Evolutionary conservation across 495 filamentous ascomycete species (phyloP).

Genomic region (Penicillium soppii): DNA sequence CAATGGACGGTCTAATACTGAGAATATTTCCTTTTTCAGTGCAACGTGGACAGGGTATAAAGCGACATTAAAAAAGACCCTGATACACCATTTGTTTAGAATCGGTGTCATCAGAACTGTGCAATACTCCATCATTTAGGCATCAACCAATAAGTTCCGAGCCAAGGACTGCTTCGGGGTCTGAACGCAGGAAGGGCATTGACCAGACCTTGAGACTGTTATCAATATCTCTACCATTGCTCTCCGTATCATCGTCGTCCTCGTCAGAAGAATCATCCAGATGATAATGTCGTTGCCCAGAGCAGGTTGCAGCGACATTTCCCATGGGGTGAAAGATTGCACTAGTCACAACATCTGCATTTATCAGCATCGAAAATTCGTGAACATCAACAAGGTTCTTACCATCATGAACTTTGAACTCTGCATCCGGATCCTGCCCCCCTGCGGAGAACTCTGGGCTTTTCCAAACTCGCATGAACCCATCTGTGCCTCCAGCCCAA

Average conservation of each 20-base stretch:
- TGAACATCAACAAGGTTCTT: conserved; percentile 1
- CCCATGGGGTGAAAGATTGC: conserved; percentile 66
- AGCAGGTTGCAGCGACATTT: conserved; percentile 71
- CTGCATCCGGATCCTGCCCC: conserved; percentile 52
- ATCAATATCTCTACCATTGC: conserved; percentile 31
- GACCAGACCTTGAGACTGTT: conserved; percentile 69
- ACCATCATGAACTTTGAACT: conserved; percentile 59
- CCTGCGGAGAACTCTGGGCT: conserved; percentile 57
- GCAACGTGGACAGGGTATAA: no score
- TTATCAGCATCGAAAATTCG: conserved; percentile 14
- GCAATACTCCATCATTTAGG: neutral
- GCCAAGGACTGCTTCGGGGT: neutral
- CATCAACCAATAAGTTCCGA: neutral
- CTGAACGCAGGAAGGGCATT: conserved; percentile 29
- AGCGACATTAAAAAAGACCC: no score
- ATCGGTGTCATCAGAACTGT: no score
- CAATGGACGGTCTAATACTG: no score
- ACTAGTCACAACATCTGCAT: conserved; percentile 56
- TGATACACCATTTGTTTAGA: no score
- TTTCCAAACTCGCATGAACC: conserved; percentile 73
- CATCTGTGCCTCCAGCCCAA: conserved; percentile 84
- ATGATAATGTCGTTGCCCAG: conserved; percentile 53
- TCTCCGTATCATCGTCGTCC: neutral
- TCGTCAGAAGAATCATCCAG: conserved; percentile 14
- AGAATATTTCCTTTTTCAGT: no score